A percentile compares a stretch with the other conserved stretches of the same genome.
phyloP scores from a whole-genome alignment of 2,329 filamentous ascomycete species.

The Metarhizium guizhouense region DNA sequence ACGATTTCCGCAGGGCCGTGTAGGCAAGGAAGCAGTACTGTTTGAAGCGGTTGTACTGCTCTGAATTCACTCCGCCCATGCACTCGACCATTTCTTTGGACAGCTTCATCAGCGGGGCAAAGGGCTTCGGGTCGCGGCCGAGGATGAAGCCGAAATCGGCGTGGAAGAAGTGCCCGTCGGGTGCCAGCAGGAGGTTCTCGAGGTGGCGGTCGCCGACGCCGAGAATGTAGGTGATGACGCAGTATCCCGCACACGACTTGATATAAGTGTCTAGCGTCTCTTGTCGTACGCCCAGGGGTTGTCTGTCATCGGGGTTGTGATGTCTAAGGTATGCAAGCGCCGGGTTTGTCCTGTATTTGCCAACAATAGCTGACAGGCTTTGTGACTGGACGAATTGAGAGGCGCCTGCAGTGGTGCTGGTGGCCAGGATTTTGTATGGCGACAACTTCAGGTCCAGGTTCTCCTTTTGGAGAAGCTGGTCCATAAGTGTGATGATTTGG shows the following conservation, averaged over 20 bases:
- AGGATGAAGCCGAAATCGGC: conserved; percentile 98
- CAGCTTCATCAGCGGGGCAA: conserved; percentile 93
- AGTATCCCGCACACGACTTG: conserved; percentile 93
- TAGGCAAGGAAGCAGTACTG: conserved; percentile 96
- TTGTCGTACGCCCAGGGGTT: conserved; percentile 77
- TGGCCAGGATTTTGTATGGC: conserved; percentile 93
- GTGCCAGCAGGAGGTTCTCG: conserved; percentile 86
- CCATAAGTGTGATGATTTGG: conserved; percentile 95
- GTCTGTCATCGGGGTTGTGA: conserved; percentile 79
- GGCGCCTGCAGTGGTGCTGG: conserved; percentile 78
- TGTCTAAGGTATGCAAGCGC: conserved; percentile 77
- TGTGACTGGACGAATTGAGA: conserved; percentile 90
- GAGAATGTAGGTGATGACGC: conserved; percentile 95
- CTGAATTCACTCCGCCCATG: conserved; percentile 78
- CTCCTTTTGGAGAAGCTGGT: conserved; percentile 87
- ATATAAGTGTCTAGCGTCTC: conserved; percentile 93
- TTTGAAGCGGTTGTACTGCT: conserved; percentile 82
- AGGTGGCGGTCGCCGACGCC: conserved; percentile 94
- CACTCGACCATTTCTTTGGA: conserved; percentile 98
- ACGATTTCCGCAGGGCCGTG: conserved; percentile 79
- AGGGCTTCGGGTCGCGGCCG: conserved; percentile 92
- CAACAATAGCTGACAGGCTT: conserved; percentile 71
- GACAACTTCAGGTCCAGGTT: conserved; percentile 92
- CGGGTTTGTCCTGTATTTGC: conserved; percentile 66
- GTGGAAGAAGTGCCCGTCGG: conserved; percentile 93